Base-by-base conservation (phyloP, 2,329 filamentous ascomycete species). In the Neofusicoccum sp. region DNA sequence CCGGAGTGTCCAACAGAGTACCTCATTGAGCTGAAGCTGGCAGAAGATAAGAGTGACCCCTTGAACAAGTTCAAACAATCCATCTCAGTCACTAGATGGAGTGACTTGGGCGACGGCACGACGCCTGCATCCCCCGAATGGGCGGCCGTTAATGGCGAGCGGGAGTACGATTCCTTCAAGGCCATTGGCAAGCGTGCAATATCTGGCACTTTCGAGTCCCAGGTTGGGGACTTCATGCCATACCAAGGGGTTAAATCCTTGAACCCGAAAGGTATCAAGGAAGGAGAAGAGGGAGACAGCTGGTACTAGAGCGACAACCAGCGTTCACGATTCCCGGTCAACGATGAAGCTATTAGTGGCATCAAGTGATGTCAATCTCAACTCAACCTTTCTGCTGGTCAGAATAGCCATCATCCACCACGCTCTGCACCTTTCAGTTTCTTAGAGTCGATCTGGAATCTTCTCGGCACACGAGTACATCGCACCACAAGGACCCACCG, bases 271-370 rank as follows among this genome's bases (percentile, higher is more conserved):
- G 79, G 78, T 34, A 76, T 80, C 64, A 82, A 79, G 63, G 69
- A 76, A 20, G 83, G 83, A 0, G 84, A 87, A 66, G 78, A 81
- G 31, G 82, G 82, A 1, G 74, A 83, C 67, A 76, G 77, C 60
- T 87, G 85, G 85, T 87, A 86, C 71, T 86, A 43, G 20, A 6
- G n/a, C n/a, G n/a, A n/a, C n/a, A n/a, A n/a, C n/a, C n/a, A n/a
- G n/a, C n/a, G n/a, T n/a, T n/a, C n/a, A n/a, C n/a, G n/a, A n/a
- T n/a, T n/a, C n/a, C n/a, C n/a, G n/a, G n/a, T n/a, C n/a, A n/a
- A n/a, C n/a, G n/a, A 16, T 14, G 16, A 40, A 40, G 14, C n/a
- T 4, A 16, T 16, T 40, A 6, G 36, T 16, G 9, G 14, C n/a
- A n/a, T n/a, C n/a, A n/a, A n/a, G n/a, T n/a, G n/a, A n/a, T n/a